Evolutionary conservation across 1,284 basidiomycete genomes (phyloP).

Genomic region (Pseudozyma thailandica): DNA sequence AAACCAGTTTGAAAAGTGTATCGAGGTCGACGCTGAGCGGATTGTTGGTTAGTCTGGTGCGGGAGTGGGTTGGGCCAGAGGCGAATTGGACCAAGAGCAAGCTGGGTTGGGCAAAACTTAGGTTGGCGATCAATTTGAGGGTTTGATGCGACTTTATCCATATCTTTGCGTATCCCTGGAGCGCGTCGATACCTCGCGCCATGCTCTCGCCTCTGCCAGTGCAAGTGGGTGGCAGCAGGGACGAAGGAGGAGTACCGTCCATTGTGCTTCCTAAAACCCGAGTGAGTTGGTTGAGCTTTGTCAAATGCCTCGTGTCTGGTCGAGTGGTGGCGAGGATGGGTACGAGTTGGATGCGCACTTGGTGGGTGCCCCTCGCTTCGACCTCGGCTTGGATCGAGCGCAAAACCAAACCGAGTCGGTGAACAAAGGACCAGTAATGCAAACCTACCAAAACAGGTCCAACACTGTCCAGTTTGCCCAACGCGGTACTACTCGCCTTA

Average conservation of each 20-base stretch:
- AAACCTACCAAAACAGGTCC: conserved; percentile 26
- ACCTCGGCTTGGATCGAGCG: not conserved
- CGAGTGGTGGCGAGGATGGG: not conserved
- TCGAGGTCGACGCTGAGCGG: conserved; percentile 25
- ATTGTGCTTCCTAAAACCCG: conserved; percentile 1
- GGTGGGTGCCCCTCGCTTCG: not conserved
- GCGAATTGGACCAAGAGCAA: conserved; percentile 28
- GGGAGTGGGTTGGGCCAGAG: not conserved
- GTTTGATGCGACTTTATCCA: not conserved
- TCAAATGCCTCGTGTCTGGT: not conserved
- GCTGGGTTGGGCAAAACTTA: conserved; percentile 24
- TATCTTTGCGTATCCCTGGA: conserved; percentile 19
- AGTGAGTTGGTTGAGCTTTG: not conserved
- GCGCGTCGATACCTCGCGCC: not conserved
- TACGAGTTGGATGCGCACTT: conserved; percentile 8
- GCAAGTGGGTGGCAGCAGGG: not conserved
- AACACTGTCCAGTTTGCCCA: conserved; percentile 16
- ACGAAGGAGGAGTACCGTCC: conserved; percentile 2
- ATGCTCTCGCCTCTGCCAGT: not conserved
- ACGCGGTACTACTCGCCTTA: conserved; percentile 10
- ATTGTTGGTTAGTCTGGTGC: conserved; percentile 14
- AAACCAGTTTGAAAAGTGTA: conserved; percentile 5
- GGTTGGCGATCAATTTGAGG: conserved; percentile 9
- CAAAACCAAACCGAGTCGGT: conserved; percentile 12
- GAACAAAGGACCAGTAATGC: conserved; percentile 49